These are phyloP conservation scores for Phaeosphaeria sp. DNA, from an alignment of 2,329 filamentous ascomycete genomes.

Conservation along the genomic window DNA sequence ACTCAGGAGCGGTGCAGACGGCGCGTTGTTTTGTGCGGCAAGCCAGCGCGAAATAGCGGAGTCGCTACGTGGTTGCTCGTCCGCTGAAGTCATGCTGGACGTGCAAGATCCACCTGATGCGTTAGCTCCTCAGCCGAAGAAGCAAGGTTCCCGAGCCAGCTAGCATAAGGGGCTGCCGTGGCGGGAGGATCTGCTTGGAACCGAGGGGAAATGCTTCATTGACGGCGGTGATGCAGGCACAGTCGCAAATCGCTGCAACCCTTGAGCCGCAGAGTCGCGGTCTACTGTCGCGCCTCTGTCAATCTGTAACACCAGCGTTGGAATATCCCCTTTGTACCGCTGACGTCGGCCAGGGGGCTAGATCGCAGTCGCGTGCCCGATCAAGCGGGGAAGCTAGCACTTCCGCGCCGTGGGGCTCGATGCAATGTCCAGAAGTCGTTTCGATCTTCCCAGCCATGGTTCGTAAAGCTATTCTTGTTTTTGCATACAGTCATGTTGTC, in stretches of 20 bases:
- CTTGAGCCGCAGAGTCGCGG: slow-evolving; percentile 1
- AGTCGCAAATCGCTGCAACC: neutral
- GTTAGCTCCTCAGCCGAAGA: neutral
- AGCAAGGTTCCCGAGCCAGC: slow-evolving; percentile 7
- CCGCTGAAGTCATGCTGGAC: slow-evolving; percentile 26
- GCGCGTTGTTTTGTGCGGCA: slow-evolving; percentile 25
- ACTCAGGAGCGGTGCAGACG: slow-evolving; percentile 35
- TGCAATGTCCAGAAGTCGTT: neutral
- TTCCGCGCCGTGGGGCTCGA: neutral
- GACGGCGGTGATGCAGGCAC: slow-evolving; percentile 23
- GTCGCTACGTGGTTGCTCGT: slow-evolving; percentile 16
- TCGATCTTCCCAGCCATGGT: neutral
- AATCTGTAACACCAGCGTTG: slow-evolving; percentile 12
- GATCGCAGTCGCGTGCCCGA: slow-evolving; percentile 18
- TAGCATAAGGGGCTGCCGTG: slow-evolving; percentile 23
- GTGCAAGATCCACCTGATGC: slow-evolving; percentile 17
- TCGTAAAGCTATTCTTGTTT: neutral
- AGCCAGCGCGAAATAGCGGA: slow-evolving; percentile 43
- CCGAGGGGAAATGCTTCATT: slow-evolving; percentile 15
- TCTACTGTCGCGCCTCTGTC: slow-evolving; percentile 14
- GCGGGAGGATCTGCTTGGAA: slow-evolving; percentile 18
- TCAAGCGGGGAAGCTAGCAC: slow-evolving; percentile 10
- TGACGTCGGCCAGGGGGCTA: slow-evolving; percentile 7
- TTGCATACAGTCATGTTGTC: too few species aligned
- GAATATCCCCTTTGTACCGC: neutral